Evolutionary conservation across 2,329 filamentous ascomycete genomes (phyloP), one percentile per base, ranked within the genome.

Genomic region (Dactylellina drechsleri): DNA sequence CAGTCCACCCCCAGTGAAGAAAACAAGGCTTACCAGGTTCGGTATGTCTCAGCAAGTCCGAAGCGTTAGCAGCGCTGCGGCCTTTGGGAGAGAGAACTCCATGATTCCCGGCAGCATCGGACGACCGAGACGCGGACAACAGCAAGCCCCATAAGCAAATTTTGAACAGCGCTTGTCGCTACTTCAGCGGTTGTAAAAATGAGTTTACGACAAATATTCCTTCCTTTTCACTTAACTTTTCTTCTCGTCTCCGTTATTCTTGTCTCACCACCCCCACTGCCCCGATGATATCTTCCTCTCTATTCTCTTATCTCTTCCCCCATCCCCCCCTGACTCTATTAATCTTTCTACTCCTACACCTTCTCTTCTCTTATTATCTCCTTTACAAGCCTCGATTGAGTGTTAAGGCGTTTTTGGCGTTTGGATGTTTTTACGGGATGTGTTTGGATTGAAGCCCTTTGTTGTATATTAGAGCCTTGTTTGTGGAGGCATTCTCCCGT

Each of bases 1-100:
- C 45, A 74, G 62, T 31, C 70, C 70, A 23, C 70, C 70, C 45
- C 70, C 70, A 3, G 57, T 57, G 13, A 74, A 74, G 49, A 58
- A 62, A 45, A 10, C 62, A 2, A 67, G 59, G 16, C 62, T 60
- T 23, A 67, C 49, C 8, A 53, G 57, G n/a, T 64, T 67, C 45
- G 62, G 62, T 26, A 15, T 59, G 8, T 45, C 62, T 26, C 70
- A 67, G 7, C 70, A 64, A 23, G 59, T 26, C 10, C 53, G 70
- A 23, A 52, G 57, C n/a, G 57, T 43, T 74, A 74, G 70, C 56
- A 74, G 70, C 53, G n/a, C 23, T 56, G 52, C 70, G 20, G 62
- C 50, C 15, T 50, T 66, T 58, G 57, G 28, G 10, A 56, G 50
- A n/a, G 62, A 67, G 43, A 66, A 61, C 40, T 74, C 68, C 7